Evolutionary conservation across 345 rosid genomes (phyloP).

Genomic region (Stellera chamaejasme): DNA sequence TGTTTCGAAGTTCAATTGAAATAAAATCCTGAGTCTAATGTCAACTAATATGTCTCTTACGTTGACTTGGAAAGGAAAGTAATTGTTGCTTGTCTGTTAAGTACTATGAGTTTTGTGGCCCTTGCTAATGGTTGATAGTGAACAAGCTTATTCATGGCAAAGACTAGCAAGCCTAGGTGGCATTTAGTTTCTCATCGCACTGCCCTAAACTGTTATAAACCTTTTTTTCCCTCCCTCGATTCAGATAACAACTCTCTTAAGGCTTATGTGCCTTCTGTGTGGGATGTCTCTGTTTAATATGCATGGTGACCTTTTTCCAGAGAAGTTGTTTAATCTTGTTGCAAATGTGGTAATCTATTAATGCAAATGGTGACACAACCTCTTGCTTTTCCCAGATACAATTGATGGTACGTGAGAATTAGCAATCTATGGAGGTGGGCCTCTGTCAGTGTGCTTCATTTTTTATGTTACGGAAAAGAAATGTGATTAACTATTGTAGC

Average conservation of each 20-base stretch:
- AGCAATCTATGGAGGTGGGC: constrained; percentile 77
- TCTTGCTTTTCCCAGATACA: constrained; percentile 97
- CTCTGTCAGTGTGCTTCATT: constrained; percentile 29
- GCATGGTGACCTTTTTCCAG: background rate
- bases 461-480: constrained; percentile 11
- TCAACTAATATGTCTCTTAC: background rate
- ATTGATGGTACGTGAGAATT: constrained; percentile 89
- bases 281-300: no score
- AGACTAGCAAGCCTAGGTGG: background rate
- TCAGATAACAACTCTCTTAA: background rate
- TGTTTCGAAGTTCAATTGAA: background rate
- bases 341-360: constrained; percentile 13
- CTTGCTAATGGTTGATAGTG: no score
- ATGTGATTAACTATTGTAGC: background rate
- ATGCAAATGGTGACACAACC: constrained; percentile 29
- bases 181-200: background rate
- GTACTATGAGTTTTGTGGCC: no score
- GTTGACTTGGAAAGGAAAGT: no score
- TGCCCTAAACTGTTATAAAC: background rate
- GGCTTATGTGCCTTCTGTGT: no score
- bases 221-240: background rate
- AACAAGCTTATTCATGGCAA: no score
- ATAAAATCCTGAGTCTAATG: background rate
- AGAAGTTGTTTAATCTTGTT: constrained; percentile 11
- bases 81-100: no score